Conservation (phyloP, 306 rosid genomes). For the Prinsepia uniflora region DNA sequence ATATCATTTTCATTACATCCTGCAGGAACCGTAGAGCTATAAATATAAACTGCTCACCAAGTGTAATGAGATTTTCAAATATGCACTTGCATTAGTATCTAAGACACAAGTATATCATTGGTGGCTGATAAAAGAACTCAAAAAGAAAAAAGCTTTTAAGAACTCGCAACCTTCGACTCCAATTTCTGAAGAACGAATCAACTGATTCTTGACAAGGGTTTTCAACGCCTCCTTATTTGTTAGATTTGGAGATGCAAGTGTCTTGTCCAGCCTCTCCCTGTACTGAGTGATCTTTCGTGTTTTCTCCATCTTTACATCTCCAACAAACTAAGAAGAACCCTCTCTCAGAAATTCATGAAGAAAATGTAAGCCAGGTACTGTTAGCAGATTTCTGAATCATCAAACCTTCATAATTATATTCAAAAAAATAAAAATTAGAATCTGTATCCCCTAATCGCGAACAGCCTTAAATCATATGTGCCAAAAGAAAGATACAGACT, state of each 20-base stretch:
- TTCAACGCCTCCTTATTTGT: slow-evolving; percentile 43
- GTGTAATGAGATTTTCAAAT: not conserved
- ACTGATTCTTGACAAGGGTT: slow-evolving; percentile 60
- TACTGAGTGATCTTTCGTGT: slow-evolving; percentile 55
- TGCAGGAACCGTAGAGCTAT: slow-evolving; percentile 30
- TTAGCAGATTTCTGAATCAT: slow-evolving; percentile 13
- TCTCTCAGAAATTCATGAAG: slow-evolving; percentile 21
- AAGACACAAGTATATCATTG: not conserved
- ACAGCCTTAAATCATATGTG: not conserved
- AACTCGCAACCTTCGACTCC: slow-evolving; percentile 51
- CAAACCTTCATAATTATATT: slow-evolving; percentile 14
- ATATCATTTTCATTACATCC: slow-evolving; percentile 46
- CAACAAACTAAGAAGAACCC: slow-evolving; percentile 20
- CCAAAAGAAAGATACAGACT: too few relatives aligned
- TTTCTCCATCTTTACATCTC: slow-evolving; percentile 56
- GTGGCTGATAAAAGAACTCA: slow-evolving; percentile 10
- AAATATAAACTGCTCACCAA: slow-evolving; percentile 4
- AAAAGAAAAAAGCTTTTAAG: slow-evolving; percentile 1
- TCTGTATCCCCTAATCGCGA: not conserved
- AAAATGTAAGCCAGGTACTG: slow-evolving; percentile 9
- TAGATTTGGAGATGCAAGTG: slow-evolving; percentile 70
- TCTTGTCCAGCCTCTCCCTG: slow-evolving; percentile 70
- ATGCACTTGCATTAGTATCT: not conserved
- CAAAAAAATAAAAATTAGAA: not conserved
- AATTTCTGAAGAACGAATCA: slow-evolving; percentile 36